These are phyloP conservation scores for Chaetoscypha palmicola DNA, from an alignment of 2,329 filamentous ascomycete species.

Conservation along the genomic window DNA sequence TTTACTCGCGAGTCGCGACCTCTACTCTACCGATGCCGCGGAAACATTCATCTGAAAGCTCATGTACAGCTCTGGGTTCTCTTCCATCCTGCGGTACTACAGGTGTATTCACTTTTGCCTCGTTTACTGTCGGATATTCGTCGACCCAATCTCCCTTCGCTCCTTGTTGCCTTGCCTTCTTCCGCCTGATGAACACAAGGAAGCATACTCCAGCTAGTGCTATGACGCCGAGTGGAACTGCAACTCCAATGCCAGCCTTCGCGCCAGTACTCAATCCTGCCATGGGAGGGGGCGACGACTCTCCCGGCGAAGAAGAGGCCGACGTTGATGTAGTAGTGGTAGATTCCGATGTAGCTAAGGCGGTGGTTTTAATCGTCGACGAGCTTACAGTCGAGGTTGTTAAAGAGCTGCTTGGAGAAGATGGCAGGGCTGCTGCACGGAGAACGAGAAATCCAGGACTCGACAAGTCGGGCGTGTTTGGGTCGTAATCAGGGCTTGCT, in stretches of 20 bases:
- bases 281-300: not conserved
- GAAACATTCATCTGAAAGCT: too few species aligned
- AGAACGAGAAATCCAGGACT: slow-evolving; percentile 10
- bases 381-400: not conserved
- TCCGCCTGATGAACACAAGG: not conserved
- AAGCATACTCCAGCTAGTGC: not conserved
- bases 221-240: not conserved
- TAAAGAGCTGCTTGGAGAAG: not conserved
- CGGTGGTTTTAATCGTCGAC: not conserved
- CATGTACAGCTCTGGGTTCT: too few species aligned
- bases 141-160: too few species aligned
- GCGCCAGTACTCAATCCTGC: slow-evolving; percentile 6
- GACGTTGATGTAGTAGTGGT: not conserved
- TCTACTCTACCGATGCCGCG: too few species aligned
- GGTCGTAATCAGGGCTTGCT: slow-evolving; percentile 3
- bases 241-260: slow-evolving; percentile 10
- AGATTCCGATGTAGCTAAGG: not conserved
- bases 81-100: too few species aligned
- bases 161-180: too few species aligned
- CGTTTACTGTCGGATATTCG: too few species aligned
- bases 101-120: too few species aligned
- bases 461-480: slow-evolving; percentile 4
- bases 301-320: not conserved
- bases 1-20: too few species aligned
- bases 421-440: not conserved